Evolutionary conservation across 768 basidiomycete species (phyloP).

Genomic region (Panaeolus papilionaceus): DNA sequence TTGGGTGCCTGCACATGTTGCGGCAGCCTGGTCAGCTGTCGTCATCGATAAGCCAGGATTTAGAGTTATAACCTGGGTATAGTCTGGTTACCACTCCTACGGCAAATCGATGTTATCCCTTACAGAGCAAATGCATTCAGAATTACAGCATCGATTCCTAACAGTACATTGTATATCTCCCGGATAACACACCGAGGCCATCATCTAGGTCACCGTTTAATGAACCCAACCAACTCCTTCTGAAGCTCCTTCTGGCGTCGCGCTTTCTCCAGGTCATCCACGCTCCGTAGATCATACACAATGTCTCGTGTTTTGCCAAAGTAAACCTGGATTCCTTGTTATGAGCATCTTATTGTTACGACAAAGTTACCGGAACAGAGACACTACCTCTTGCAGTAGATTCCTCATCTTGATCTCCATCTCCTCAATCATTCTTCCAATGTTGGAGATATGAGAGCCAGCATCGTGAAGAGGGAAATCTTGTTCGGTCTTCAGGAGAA

Average conservation of each 20-base stretch:
- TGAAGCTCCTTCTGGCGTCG: slow-evolving; percentile 85
- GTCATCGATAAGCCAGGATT: slow-evolving; percentile 12
- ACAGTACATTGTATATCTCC: slow-evolving; percentile 13
- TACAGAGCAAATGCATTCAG: slow-evolving; percentile 2
- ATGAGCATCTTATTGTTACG: slow-evolving; percentile 7
- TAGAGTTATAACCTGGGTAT: slow-evolving; percentile 12
- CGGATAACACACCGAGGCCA: slow-evolving; percentile 7
- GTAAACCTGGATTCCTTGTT: slow-evolving; percentile 64
- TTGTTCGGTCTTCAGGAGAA: slow-evolving; percentile 71
- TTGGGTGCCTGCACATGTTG: slow-evolving; percentile 11
- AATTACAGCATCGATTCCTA: not conserved
- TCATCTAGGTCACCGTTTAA: slow-evolving; percentile 61
- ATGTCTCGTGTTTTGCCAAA: slow-evolving; percentile 98
- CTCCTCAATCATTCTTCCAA: slow-evolving; percentile 96
- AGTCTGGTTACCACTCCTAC: not conserved
- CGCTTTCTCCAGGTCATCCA: slow-evolving; percentile 85
- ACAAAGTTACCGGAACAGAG: slow-evolving; percentile 15
- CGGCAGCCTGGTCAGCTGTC: not conserved
- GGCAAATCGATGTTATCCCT: slow-evolving; percentile 2
- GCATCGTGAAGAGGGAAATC: slow-evolving; percentile 83
- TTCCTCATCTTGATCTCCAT: slow-evolving; percentile 99
- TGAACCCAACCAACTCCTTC: slow-evolving; percentile 88
- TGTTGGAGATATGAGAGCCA: slow-evolving; percentile 89
- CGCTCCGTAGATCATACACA: slow-evolving; percentile 87
- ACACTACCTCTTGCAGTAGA: slow-evolving; percentile 79